phyloP scores from a whole-genome alignment of 176 grass and related monocot species.

The Lolium perenne region DNA sequence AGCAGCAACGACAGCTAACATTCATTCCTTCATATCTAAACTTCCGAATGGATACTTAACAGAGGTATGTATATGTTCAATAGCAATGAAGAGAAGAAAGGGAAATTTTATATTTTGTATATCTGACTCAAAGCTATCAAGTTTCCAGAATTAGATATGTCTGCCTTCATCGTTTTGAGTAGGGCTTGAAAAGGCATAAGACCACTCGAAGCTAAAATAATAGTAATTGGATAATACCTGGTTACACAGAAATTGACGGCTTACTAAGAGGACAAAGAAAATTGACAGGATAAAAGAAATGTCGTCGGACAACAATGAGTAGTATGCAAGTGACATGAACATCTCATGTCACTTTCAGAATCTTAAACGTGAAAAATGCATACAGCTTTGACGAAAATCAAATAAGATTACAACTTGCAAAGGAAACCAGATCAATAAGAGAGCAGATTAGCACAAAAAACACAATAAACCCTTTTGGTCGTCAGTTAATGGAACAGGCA shows the following conservation, averaged over 20 bases:
- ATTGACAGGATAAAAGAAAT: too few species aligned
- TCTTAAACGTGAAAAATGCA: slow-evolving; percentile 15
- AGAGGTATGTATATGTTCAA: slow-evolving; percentile 38
- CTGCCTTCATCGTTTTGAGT: background rate
- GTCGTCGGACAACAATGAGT: background rate
- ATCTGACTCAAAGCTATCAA: background rate
- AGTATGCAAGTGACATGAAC: background rate
- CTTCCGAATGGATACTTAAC: slow-evolving; percentile 58
- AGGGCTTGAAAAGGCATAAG: background rate
- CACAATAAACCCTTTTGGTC: background rate
- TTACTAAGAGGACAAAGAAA: background rate
- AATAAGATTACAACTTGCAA: slow-evolving; percentile 13
- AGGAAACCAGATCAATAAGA: background rate
- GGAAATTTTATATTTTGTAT: background rate
- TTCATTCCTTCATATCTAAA: slow-evolving; percentile 56
- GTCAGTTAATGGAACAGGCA: background rate
- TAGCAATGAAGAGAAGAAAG: slow-evolving; percentile 8
- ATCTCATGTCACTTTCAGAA: background rate
- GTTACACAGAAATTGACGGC: background rate
- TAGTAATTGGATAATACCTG: background rate
- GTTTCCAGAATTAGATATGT: background rate
- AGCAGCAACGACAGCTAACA: slow-evolving; percentile 56
- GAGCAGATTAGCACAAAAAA: background rate
- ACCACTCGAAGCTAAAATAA: background rate
- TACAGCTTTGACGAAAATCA: slow-evolving; percentile 18